Conservation (phyloP, 2,329 filamentous ascomycete species). For the Penicillium sp. region DNA sequence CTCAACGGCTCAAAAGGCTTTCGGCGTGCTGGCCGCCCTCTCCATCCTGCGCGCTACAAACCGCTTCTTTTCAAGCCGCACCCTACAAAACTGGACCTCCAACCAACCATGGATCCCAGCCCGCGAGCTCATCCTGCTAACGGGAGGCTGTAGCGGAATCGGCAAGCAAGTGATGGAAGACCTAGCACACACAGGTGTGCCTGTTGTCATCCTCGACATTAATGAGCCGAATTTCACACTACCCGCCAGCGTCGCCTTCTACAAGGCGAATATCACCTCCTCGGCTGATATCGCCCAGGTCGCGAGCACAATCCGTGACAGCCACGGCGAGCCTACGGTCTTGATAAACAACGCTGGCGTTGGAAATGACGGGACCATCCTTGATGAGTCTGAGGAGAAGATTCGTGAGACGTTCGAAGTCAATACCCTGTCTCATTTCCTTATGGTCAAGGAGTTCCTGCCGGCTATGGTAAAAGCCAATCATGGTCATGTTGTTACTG, state of each 20-base stretch:
- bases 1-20: constrained; percentile 30
- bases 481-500: constrained; percentile 58
- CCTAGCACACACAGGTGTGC: constrained; percentile 30
- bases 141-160: constrained; percentile 42
- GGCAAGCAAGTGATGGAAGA: constrained; percentile 40
- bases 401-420: constrained; percentile 54
- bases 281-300: constrained; percentile 32
- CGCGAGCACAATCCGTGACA: constrained; percentile 40
- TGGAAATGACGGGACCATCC: constrained; percentile 48
- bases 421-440: constrained; percentile 54
- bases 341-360: constrained; percentile 55
- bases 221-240: constrained; percentile 34
- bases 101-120: constrained; percentile 26
- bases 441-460: constrained; percentile 53
- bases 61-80: constrained; percentile 29
- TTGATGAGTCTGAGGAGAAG: constrained; percentile 46
- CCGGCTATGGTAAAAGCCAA: constrained; percentile 52
- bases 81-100: constrained; percentile 33
- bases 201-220: constrained; percentile 41
- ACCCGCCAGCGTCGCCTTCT: constrained; percentile 39
- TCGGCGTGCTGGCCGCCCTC: constrained; percentile 26
- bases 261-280: constrained; percentile 41
- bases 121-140: constrained; percentile 38
- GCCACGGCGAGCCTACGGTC: constrained; percentile 48
- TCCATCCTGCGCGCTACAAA: constrained; percentile 31